Conservation (phyloP, 73 alveolate genomes). For the Paraurostyla sp. region DNA sequence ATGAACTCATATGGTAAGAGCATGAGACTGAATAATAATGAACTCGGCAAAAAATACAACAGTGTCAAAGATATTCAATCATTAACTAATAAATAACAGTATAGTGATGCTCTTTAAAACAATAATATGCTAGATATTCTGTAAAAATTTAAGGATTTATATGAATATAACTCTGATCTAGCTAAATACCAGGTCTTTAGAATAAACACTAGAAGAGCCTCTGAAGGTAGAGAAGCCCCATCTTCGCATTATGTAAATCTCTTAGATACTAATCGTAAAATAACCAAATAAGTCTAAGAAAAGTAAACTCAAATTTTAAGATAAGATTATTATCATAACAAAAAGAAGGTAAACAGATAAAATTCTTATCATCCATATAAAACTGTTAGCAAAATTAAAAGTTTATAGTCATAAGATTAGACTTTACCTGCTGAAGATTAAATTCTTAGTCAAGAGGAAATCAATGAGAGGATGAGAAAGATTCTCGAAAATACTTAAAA, state of each 20-base stretch:
- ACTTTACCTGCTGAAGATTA: no score
- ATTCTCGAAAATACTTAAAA: background rate
- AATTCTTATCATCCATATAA: background rate
- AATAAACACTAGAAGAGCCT: conserved; percentile 19
- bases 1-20: no score
- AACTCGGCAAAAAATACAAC: background rate
- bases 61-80: conserved; percentile 3
- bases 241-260: conserved; percentile 3
- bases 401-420: no score
- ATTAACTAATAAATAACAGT: background rate
- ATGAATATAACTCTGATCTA: conserved; percentile 23
- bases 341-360: background rate
- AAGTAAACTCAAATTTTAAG: background rate
- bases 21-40: background rate
- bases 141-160: background rate
- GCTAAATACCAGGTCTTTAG: background rate
- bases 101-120: background rate
- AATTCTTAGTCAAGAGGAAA: no score
- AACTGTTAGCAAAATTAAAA: background rate
- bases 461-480: no score
- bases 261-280: background rate
- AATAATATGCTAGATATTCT: conserved; percentile 9
- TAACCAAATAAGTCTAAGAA: background rate
- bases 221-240: background rate
- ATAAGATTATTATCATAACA: background rate